Evolutionary conservation across 805 yeast genomes (phyloP).

Genomic region (Pichia sporocuriosa): DNA sequence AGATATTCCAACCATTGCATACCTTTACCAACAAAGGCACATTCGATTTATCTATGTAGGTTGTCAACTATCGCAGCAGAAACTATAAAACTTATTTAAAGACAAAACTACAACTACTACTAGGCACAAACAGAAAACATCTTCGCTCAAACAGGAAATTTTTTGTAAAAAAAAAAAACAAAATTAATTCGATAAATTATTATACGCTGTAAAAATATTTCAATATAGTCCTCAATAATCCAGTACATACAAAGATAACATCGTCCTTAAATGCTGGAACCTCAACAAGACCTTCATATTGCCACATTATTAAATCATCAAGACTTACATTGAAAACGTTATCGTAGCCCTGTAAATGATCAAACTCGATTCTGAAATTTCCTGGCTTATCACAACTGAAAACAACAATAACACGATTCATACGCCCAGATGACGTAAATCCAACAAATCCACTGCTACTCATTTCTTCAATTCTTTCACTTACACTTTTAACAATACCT

Average conservation of each 20-base stretch:
- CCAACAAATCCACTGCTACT: constrained; percentile 1
- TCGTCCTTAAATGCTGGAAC: constrained; percentile 59
- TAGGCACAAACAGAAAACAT: no score
- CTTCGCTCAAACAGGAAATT: constrained; percentile 2
- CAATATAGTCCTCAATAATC: constrained; percentile 3
- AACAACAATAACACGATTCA: constrained; percentile 59
- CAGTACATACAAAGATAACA: constrained; percentile 30
- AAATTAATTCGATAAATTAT: no score
- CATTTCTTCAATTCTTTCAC: background rate
- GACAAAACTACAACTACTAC: no score
- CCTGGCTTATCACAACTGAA: constrained; percentile 73
- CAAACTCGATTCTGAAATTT: constrained; percentile 59
- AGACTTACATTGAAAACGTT: constrained; percentile 47
- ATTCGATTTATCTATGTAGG: no score
- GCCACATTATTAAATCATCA: constrained; percentile 65
- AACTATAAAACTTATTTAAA: no score
- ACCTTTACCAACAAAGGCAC: no score
- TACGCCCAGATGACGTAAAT: background rate
- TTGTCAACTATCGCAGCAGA: no score
- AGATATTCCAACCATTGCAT: no score
- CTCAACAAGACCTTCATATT: constrained; percentile 55
- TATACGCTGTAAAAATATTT: background rate
- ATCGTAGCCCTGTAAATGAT: no score
- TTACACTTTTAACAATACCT: constrained; percentile 5
- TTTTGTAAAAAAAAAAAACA: no score